Base-by-base conservation (phyloP, 352 stramenopile species). In the Blastocystis sp. region DNA sequence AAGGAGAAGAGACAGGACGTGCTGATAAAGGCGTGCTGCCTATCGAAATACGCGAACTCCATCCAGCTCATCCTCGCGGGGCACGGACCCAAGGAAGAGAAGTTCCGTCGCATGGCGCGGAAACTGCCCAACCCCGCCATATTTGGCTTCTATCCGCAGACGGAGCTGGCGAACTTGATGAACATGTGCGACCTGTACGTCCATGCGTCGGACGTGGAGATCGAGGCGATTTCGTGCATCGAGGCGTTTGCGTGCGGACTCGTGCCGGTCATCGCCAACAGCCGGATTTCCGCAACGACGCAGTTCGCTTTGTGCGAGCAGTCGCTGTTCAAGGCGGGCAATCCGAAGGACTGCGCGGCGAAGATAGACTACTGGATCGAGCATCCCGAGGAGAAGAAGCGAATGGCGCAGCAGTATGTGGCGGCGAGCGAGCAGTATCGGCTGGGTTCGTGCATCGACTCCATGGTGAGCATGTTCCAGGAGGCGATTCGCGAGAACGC, bases 1-100 rank as follows among this genome's bases (percentile, higher is more conserved):
- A 31, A 60, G 24, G 74, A 82, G 61, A 82, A 82, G 74, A 26
- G 74, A n/a, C 74, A 82, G n/a, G 74, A 82, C 41, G 74, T 82
- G 55, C 29, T 60, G 16, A 82, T 82, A 29, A 55, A 60, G 59
- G 74, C 10, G 21, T 70, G 55, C 41, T 33, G 29, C 9, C n/a
- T 45, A 16, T 82, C 74, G 12, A 31, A 66, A 10, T 70, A 70
- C 13, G 74, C 55, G 10, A 39, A 67, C 4, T n/a, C 71, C 39
- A 82, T 82, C 41, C 12, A 66, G 13, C 31, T 82, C 29, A 70
- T 82, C 39, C 61, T 82, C 24, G 74, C 74, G 33, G 74, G 74
- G 3, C 35, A 66, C 12, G 74, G 74, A 70, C 35, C 59, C 21
- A 70, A 55, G 61, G 74, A 82, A 19, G 59, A 82, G 61, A 50